These are phyloP conservation scores for Spathaspora sp. DNA, from an alignment of 805 yeast species.

Conservation along the genomic window DNA sequence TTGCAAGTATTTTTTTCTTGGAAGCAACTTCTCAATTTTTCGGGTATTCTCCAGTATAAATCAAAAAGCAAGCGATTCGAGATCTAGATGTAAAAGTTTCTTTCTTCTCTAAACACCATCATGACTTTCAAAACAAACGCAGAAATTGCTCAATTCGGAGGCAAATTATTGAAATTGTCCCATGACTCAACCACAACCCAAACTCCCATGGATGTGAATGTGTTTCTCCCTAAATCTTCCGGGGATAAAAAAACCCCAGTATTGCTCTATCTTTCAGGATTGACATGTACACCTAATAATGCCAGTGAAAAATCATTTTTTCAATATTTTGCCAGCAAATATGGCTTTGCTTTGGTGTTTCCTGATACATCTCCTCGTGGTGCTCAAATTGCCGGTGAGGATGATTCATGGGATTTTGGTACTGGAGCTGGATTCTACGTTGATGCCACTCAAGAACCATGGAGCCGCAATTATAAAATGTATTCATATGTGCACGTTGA, in stretches of 20 bases:
- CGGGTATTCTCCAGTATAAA: background rate
- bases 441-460: slow-evolving; percentile 75
- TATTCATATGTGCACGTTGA: slow-evolving; percentile 78
- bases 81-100: background rate
- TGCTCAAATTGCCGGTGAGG: slow-evolving; percentile 69
- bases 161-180: slow-evolving; percentile 67
- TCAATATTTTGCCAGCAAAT: slow-evolving; percentile 73
- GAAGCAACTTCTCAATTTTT: background rate
- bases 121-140: slow-evolving; percentile 52
- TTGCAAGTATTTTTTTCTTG: background rate
- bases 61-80: background rate
- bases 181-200: slow-evolving; percentile 66
- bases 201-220: slow-evolving; percentile 79
- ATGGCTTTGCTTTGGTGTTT: slow-evolving; percentile 83
- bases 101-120: background rate
- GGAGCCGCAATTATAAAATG: slow-evolving; percentile 76
- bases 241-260: slow-evolving; percentile 55
- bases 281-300: slow-evolving; percentile 91
- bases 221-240: slow-evolving; percentile 63
- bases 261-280: slow-evolving; percentile 76
- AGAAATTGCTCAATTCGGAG: slow-evolving; percentile 65
- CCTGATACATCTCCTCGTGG: slow-evolving; percentile 98
- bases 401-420: slow-evolving; percentile 86
- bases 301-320: slow-evolving; percentile 91
- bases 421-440: slow-evolving; percentile 94